Percentiles rank a stretch among this genome's conserved stretches.
Evolutionary conservation across 257 asterid genomes (phyloP).

Genomic region (Fraxinus anomala): DNA sequence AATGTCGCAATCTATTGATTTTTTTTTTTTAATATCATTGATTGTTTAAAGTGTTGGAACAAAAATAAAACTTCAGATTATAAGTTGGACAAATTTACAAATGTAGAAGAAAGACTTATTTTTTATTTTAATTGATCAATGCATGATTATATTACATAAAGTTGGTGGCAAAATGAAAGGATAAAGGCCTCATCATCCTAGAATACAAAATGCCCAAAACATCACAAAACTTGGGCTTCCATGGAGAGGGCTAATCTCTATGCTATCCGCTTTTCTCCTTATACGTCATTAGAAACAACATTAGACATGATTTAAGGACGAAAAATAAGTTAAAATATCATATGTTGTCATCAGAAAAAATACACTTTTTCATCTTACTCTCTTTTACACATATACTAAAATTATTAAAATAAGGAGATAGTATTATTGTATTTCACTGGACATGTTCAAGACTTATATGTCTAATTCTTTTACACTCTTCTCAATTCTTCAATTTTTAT

Average conservation of each 20-base stretch:
- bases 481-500: too few species aligned
- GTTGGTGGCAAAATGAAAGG: conserved; percentile 29
- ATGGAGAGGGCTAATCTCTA: conserved; percentile 64
- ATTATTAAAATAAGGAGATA: too few species aligned
- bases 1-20: too few species aligned
- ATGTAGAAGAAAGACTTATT: not conserved
- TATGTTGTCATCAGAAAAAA: not conserved
- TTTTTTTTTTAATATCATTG: too few species aligned
- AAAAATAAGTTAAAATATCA: not conserved
- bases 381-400: too few species aligned
- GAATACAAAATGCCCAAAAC: conserved; percentile 49
- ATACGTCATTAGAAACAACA: not conserved
- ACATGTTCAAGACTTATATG: too few species aligned
- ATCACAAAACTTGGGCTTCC: conserved; percentile 51
- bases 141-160: conserved; percentile 32
- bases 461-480: too few species aligned
- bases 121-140: conserved; percentile 27
- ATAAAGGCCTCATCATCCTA: conserved; percentile 61
- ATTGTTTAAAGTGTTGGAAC: too few species aligned
- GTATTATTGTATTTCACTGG: too few species aligned
- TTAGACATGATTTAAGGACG: not conserved
- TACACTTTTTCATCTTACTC: too few species aligned
- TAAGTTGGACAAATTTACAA: not conserved
- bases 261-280: conserved; percentile 33
- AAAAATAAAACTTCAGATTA: not conserved